These are phyloP conservation scores for Suhomyces pyralidae DNA, from an alignment of 805 yeast species.

Conservation along the genomic window DNA sequence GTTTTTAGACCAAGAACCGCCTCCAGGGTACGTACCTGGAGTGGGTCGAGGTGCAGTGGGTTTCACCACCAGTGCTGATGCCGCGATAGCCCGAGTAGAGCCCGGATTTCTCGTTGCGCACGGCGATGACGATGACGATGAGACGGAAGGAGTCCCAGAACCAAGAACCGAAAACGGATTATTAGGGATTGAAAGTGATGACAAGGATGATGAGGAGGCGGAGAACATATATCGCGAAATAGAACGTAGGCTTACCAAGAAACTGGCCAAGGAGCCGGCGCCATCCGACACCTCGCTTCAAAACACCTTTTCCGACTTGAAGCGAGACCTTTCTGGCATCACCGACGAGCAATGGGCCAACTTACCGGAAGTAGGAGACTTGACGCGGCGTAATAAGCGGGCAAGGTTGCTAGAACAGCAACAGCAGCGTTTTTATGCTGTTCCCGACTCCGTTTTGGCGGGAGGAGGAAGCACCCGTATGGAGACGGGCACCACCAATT, in stretches of 20 bases:
- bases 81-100: conserved; percentile 39
- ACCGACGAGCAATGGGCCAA: conserved; percentile 73
- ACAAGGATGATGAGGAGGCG: conserved; percentile 73
- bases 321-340: conserved; percentile 56
- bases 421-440: conserved; percentile 72
- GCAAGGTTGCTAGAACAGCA: conserved; percentile 57
- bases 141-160: conserved; percentile 30
- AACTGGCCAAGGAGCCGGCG: conserved; percentile 5
- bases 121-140: conserved; percentile 19
- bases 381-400: conserved; percentile 77
- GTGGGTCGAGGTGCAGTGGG: conserved; percentile 95
- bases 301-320: conserved; percentile 48
- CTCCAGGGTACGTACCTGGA: conserved; percentile 88
- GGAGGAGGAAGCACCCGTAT: conserved; percentile 19
- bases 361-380: conserved; percentile 85
- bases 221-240: conserved; percentile 63
- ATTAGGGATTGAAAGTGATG: conserved; percentile 21
- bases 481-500: conserved; percentile 29
- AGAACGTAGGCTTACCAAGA: conserved; percentile 50
- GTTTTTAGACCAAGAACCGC: conserved; percentile 82
- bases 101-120: conserved; percentile 23
- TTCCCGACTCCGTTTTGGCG: conserved; percentile 67
- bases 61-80: conserved; percentile 79
- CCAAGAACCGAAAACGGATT: conserved; percentile 18
- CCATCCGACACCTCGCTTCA: not conserved